phyloP scores from a whole-genome alignment of 331 rosid genomes.

The Malus hybrid region DNA sequence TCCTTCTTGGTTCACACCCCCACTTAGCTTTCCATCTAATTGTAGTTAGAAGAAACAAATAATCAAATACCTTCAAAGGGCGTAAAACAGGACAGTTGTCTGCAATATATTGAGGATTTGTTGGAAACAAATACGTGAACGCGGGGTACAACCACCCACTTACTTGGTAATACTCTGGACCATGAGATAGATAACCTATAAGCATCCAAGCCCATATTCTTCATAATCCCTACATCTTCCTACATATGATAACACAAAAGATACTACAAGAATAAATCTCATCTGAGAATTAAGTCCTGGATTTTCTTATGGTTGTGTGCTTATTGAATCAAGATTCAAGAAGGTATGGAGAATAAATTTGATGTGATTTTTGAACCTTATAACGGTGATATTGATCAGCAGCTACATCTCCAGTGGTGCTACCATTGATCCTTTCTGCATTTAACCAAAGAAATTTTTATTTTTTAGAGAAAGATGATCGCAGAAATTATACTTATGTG shows the following conservation, averaged over 20 bases:
- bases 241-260: not conserved
- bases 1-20: constrained; percentile 20
- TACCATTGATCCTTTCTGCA: constrained; percentile 34
- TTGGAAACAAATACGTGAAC: too few species aligned
- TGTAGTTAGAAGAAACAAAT: not conserved
- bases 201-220: constrained; percentile 47
- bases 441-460: not conserved
- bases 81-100: not conserved
- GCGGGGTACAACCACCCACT: not conserved
- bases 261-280: not conserved
- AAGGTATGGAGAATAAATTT: not conserved
- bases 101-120: not conserved
- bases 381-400: constrained; percentile 50
- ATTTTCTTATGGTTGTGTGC: not conserved
- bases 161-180: constrained; percentile 58
- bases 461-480: too few species aligned
- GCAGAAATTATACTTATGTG: too few species aligned
- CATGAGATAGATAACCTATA: constrained; percentile 59
- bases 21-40: constrained; percentile 47
- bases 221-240: constrained; percentile 47
- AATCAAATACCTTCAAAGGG: not conserved
- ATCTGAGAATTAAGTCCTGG: too few species aligned
- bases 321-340: too few species aligned
- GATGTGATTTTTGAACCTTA: constrained; percentile 28
- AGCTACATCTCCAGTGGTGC: constrained; percentile 65